These are phyloP conservation scores for Claviceps citrina DNA, from an alignment of 2,329 filamentous ascomycete genomes.

Conservation along the genomic window DNA sequence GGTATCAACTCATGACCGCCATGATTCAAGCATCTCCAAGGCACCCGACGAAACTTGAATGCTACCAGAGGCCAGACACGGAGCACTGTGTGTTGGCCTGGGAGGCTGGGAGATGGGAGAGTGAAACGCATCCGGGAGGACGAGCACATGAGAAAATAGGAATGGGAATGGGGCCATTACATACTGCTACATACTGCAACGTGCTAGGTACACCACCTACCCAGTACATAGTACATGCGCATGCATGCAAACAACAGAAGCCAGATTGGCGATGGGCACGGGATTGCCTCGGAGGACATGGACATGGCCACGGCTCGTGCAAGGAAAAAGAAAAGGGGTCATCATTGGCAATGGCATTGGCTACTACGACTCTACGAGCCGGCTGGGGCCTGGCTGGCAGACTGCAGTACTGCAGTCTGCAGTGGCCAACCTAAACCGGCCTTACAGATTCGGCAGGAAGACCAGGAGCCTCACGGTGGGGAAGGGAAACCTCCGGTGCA, in stretches of 20 bases:
- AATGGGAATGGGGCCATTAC: slow-evolving; percentile 2
- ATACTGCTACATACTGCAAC: too few relatives aligned
- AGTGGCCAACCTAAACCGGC: not conserved
- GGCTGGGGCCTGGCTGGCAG: too few relatives aligned
- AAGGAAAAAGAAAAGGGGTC: not conserved
- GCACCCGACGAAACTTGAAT: not conserved
- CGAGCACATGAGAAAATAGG: not conserved
- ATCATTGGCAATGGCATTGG: slow-evolving; percentile 1
- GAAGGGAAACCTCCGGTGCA: not conserved
- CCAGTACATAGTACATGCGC: too few relatives aligned
- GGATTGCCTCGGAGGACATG: slow-evolving; percentile 1
- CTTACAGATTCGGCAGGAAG: not conserved
- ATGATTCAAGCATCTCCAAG: slow-evolving; percentile 4
- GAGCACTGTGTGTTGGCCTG: not conserved
- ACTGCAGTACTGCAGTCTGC: too few relatives aligned
- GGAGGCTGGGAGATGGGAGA: too few relatives aligned
- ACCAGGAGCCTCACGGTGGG: not conserved
- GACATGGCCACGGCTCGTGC: too few relatives aligned
- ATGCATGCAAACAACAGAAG: too few relatives aligned
- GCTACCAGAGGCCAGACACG: not conserved
- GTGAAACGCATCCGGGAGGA: too few relatives aligned
- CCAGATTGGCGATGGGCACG: not conserved
- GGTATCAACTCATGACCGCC: slow-evolving; percentile 5
- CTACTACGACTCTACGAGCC: too few relatives aligned
- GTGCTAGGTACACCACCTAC: too few relatives aligned